phyloP scores from a whole-genome alignment of 257 asterid species.

The Solanum dulcamara region DNA sequence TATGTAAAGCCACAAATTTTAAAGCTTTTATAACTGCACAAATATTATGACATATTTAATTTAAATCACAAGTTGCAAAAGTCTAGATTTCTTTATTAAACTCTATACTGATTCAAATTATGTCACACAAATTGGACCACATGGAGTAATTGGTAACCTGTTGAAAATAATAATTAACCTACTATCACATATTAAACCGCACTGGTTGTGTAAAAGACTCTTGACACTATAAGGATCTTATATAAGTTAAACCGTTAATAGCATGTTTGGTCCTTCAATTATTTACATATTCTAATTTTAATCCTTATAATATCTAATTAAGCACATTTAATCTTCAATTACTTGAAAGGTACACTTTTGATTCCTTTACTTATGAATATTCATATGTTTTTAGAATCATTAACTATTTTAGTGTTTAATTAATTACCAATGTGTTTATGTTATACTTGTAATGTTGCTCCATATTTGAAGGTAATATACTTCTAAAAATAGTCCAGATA shows the following conservation, averaged over 20 bases:
- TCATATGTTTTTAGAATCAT: too few species aligned
- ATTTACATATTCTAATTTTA: too few species aligned
- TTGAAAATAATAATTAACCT: neutral
- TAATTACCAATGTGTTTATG: neutral
- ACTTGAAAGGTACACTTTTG: neutral
- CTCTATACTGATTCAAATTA: neutral
- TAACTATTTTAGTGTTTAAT: too few species aligned
- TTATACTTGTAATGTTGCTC: neutral
- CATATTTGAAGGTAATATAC: neutral
- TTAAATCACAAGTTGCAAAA: neutral
- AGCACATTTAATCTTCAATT: neutral
- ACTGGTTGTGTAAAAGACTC: neutral
- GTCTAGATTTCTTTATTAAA: neutral
- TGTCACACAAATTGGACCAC: neutral
- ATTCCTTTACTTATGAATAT: neutral
- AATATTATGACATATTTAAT: neutral
- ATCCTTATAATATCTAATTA: neutral
- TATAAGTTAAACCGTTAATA: neutral
- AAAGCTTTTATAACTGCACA: neutral
- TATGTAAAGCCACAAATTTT: neutral
- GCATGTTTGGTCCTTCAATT: neutral
- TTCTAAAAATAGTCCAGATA: too few species aligned
- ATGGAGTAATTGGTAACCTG: neutral
- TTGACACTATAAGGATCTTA: neutral
- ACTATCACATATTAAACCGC: neutral